Base-by-base conservation (phyloP, 2,329 filamentous ascomycete genomes). In the Zymoseptoria pseudotritici region DNA sequence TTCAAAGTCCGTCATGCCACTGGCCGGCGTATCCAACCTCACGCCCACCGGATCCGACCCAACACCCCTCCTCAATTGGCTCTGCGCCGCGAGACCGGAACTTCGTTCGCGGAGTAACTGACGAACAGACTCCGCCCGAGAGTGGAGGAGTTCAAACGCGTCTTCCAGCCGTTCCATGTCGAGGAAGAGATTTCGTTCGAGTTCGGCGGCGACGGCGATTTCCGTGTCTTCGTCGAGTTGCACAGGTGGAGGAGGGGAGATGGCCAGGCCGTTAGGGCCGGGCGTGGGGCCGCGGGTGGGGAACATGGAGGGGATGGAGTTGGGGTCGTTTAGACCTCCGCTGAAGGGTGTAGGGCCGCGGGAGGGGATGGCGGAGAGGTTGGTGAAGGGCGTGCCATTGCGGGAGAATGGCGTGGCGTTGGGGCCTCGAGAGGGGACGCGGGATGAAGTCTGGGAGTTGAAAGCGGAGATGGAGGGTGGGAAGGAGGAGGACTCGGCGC, bases 111-210 rank as follows among this genome's bases (percentile, higher is more conserved):
- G 87, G 4, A 97, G 80, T 0, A 87, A 84, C 21, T 84, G 86
- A 4, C 93, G 86, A 17, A 97, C 89, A 19, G 81, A 75, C 76
- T 97, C 91, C 1, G 93, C 93, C 69, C 87, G 88, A 66, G 85
- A 83, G 72, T 97, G 93, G n/a, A 97, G 80, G 26, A 85, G 86
- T 76, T 97, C 93, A 68, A 97, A 97, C 0, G 92, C 91, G 71
- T 97, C 91, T 74, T 97, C 93, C 22, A 97, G 82, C 0, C 86
- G 86, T 76, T 97, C 93, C 93, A 97, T 97, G 63, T 92, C 90
- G 36, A 86, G 82, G 75, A 93, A 97, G 60, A 97, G 96, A 70
- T 96, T 91, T 6, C 91, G 86, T 75, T 97, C 93, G 49, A 97
- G 86, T 75, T 97, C 93, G 7, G 91, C 91, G 5, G 97, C 82